These are phyloP conservation scores for Blastomyces parvus DNA, from an alignment of 2,329 filamentous ascomycete genomes.

Conservation along the genomic window DNA sequence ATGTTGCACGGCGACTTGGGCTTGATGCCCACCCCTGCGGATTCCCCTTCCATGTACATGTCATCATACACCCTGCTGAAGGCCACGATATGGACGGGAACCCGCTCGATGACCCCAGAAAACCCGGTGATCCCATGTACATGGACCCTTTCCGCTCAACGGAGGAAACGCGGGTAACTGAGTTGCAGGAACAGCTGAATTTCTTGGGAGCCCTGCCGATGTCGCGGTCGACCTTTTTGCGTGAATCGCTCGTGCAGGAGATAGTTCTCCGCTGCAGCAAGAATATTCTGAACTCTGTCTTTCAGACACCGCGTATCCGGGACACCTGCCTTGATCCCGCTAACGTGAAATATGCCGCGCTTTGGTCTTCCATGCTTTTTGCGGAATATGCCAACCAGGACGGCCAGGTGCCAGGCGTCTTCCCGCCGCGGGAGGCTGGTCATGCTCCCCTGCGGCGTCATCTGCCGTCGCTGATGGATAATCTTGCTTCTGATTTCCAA, in stretches of 20 bases:
- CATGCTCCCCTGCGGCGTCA: conserved; percentile 50
- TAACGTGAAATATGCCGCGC: conserved; percentile 58
- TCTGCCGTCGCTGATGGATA: conserved; percentile 55
- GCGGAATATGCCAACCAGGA: conserved; percentile 23
- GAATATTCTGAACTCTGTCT: conserved; percentile 69
- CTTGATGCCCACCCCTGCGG: conserved; percentile 69
- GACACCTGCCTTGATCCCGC: conserved; percentile 44
- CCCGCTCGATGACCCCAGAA: conserved; percentile 15
- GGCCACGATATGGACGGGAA: conserved; percentile 53
- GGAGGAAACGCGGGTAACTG: conserved; percentile 53
- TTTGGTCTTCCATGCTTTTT: conserved; percentile 60
- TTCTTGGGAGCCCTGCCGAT: conserved; percentile 38
- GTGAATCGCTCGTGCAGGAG: conserved; percentile 53
- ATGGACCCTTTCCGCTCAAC: conserved; percentile 70
- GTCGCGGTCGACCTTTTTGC: conserved; percentile 46
- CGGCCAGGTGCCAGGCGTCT: conserved; percentile 4
- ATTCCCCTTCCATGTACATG: conserved; percentile 78
- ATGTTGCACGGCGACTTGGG: conserved; percentile 62
- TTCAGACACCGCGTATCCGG: conserved; percentile 38
- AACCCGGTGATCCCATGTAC: conserved; percentile 54
- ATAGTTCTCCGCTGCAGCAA: conserved; percentile 67
- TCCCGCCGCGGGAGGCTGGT: conserved; percentile 27
- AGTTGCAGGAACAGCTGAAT: conserved; percentile 52
- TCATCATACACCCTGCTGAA: conserved; percentile 56
- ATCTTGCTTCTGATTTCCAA: conserved; percentile 55